Evolutionary conservation across 1,284 basidiomycete species (phyloP).

Genomic region (Chalciporus sp.): DNA sequence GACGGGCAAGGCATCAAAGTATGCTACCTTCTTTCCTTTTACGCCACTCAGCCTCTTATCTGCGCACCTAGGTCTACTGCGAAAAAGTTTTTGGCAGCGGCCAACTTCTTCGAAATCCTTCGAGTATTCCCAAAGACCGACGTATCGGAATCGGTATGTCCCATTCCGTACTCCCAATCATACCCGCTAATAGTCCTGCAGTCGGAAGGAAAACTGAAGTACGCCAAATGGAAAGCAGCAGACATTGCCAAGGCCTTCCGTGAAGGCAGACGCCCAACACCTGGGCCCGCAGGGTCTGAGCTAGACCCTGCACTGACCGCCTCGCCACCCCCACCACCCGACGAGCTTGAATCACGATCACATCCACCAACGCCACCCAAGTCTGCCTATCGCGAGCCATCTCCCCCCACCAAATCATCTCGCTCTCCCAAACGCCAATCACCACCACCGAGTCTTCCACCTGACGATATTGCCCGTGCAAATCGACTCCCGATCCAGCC

Average conservation of each 20-base stretch:
- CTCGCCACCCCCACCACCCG: conserved; percentile 20
- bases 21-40: conserved; percentile 16
- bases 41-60: conserved; percentile 6
- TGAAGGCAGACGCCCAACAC: conserved; percentile 76
- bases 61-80: conserved; percentile 66
- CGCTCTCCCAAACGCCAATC: conserved; percentile 30
- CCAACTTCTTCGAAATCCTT: conserved; percentile 85
- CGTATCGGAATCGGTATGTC: conserved; percentile 48
- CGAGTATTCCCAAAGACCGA: conserved; percentile 69
- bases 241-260: conserved; percentile 88
- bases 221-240: conserved; percentile 92
- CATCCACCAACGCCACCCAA: conserved; percentile 22
- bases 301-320: conserved; percentile 34
- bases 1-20: conserved; percentile 75
- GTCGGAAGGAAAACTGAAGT: conserved; percentile 80
- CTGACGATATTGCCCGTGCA: conserved; percentile 37
- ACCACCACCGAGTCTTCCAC: conserved; percentile 30
- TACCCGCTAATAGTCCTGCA: conserved; percentile 31
- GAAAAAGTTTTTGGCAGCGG: conserved; percentile 85
- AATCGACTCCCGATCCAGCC: conserved; percentile 24
- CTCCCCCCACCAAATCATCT: conserved; percentile 18
- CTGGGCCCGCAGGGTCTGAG: conserved; percentile 58
- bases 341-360: conserved; percentile 17
- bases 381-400: conserved; percentile 23
- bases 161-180: background rate